Evolutionary conservation across 2,329 filamentous ascomycete species (phyloP).

Genomic region (Hypoxylon sp.): DNA sequence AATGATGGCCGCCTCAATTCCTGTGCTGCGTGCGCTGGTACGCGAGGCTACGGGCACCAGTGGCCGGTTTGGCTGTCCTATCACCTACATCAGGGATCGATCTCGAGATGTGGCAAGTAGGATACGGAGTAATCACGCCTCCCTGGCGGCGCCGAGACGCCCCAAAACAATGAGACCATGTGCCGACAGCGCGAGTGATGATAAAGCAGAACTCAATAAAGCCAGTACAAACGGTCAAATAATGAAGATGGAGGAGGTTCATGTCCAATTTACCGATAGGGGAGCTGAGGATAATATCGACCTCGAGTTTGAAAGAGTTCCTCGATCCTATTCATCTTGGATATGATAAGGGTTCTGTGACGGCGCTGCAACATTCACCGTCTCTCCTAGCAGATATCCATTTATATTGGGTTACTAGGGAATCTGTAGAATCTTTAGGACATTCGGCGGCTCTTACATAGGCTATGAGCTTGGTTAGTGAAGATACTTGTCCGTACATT

Average conservation of each 20-base stretch:
- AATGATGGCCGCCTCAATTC: conserved; percentile 56
- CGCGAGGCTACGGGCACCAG: conserved; percentile 36
- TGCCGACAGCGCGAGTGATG: conserved; percentile 9
- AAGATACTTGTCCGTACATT: too few relatives aligned
- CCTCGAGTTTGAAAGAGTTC: conserved; percentile 16
- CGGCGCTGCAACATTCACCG: not conserved
- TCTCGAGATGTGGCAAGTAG: conserved; percentile 23
- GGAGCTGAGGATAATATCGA: conserved; percentile 8
- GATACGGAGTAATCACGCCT: conserved; percentile 16
- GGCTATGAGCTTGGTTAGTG: not conserved
- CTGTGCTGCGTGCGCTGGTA: conserved; percentile 53
- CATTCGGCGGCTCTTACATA: not conserved
- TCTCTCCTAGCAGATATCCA: too few relatives aligned
- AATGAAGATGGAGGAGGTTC: conserved; percentile 32
- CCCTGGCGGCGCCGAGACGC: not conserved
- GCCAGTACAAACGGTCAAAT: conserved; percentile 10
- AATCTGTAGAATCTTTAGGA: not conserved
- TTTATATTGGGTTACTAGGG: not conserved
- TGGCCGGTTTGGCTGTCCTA: conserved; percentile 14
- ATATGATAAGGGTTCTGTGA: conserved; percentile 11
- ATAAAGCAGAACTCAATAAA: conserved; percentile 10
- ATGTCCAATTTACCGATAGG: conserved; percentile 27
- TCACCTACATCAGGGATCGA: conserved; percentile 17
- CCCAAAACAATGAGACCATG: conserved; percentile 3
- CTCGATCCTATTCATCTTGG: conserved; percentile 26